Base-by-base conservation (phyloP, 2,329 filamentous ascomycete species). In the Curvularia lunata region DNA sequence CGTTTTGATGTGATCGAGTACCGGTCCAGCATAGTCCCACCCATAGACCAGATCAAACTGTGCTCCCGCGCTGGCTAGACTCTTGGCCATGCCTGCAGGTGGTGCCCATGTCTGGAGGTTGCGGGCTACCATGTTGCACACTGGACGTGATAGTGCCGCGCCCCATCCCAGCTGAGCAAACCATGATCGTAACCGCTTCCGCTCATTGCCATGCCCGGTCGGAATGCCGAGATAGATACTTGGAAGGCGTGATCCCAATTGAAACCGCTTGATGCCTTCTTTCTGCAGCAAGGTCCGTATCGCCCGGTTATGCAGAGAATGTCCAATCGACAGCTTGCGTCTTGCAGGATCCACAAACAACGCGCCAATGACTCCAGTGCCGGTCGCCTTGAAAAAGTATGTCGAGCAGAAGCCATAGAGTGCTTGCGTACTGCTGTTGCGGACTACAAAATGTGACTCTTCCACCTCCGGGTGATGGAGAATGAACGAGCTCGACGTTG, bases 151-250 rank as follows among this genome's bases (percentile, higher is more conserved):
- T 4, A 87, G 79, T 0, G 85, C 83, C 2, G 85, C 89, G 68
- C 96, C 92, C 93, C 93, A 97, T 13, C 94, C 93, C 46, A 92
- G 85, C 63, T 89, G 91, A n/a, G 88, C 86, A 74, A 97, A 97
- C 93, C 93, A 98, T 45, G 85, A 84, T n/a, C 86, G 82, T 21
- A 88, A 75, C 48, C 83, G 81, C 71, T 86, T 88, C 16, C 85
- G 81, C 66, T 88, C 86, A 4, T 83, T 78, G 2, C 80, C 79
- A 43, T 91, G 86, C 5, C 80, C 83, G n/a, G 84, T 87, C 0
- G 93, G 92, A 9, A 97, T 90, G 0, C 93, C 94, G 0, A 91
- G 85, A 69, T 93, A 97, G 23, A 96, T 86, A n/a, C 88, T 91
- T 0, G 93, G 93, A 32, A 96, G 86, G 1, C 89, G 85, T 40